A percentile compares a stretch with the other conserved stretches of the same genome.
Conservation (phyloP, 2,329 filamentous ascomycete species). For the Nigrospora sphaerica region DNA sequence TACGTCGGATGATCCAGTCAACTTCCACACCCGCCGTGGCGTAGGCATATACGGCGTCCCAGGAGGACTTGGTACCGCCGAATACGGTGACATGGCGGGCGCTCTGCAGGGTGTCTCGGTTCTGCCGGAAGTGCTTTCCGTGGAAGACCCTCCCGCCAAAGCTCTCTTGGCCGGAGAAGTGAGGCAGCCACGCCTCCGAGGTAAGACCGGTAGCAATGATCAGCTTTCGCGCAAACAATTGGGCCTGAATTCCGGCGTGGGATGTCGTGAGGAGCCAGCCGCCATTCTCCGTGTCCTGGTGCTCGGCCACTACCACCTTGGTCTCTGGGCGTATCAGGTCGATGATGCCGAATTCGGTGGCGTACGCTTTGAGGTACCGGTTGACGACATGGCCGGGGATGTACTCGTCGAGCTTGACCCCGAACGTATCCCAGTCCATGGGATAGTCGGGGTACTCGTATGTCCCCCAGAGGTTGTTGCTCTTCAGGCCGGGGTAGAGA, state of each 20-base stretch:
- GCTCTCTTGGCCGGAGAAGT: conserved; percentile 36
- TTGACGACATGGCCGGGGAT: conserved; percentile 51
- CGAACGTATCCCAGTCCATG: conserved; percentile 48
- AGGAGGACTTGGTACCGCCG: conserved; percentile 55
- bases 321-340: conserved; percentile 41
- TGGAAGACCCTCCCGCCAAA: conserved; percentile 53
- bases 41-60: conserved; percentile 54
- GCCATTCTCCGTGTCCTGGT: conserved; percentile 31
- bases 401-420: conserved; percentile 42
- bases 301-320: conserved; percentile 38
- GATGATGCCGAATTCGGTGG: conserved; percentile 42
- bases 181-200: conserved; percentile 48
- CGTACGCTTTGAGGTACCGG: conserved; percentile 49
- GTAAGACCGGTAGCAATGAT: conserved; percentile 57
- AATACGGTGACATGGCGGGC: conserved; percentile 42
- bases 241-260: conserved; percentile 8
- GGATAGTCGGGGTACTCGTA: conserved; percentile 71
- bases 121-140: conserved; percentile 38
- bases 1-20: conserved; percentile 46
- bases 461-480: conserved; percentile 67
- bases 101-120: conserved; percentile 25
- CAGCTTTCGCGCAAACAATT: conserved; percentile 36
- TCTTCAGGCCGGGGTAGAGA: conserved; percentile 62
- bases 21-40: conserved; percentile 46
- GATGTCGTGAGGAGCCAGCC: conserved; percentile 22